phyloP scores from a whole-genome alignment of 1,284 basidiomycete species.

The Blastosporella zonata region DNA sequence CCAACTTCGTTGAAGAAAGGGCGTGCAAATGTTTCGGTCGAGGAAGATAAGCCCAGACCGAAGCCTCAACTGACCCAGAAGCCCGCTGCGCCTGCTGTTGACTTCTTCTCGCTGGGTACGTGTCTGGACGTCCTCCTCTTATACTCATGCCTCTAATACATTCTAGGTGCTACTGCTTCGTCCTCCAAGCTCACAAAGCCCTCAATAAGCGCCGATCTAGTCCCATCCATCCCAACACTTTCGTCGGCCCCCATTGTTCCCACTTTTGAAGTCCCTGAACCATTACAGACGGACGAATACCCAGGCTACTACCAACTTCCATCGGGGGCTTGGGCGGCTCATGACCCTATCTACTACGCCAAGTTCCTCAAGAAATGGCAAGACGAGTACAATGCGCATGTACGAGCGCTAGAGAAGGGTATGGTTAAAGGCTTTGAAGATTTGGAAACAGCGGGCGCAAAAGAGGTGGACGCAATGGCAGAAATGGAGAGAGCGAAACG shows the following conservation, averaged over 20 bases:
- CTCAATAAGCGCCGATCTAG: slow-evolving; percentile 18
- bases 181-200: slow-evolving; percentile 21
- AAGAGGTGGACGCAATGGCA: slow-evolving; percentile 63
- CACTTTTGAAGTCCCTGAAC: slow-evolving; percentile 73
- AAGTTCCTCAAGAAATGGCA: slow-evolving; percentile 73
- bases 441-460: slow-evolving; percentile 47
- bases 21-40: slow-evolving; percentile 57
- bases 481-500: slow-evolving; percentile 74
- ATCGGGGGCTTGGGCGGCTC: slow-evolving; percentile 74
- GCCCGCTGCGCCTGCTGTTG: slow-evolving; percentile 41
- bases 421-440: slow-evolving; percentile 64
- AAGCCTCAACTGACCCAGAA: slow-evolving; percentile 18
- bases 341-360: slow-evolving; percentile 76
- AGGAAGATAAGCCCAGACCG: slow-evolving; percentile 37
- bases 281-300: slow-evolving; percentile 73
- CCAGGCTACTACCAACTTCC: slow-evolving; percentile 88
- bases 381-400: slow-evolving; percentile 62
- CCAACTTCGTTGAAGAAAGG: slow-evolving; percentile 59
- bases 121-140: slow-evolving; percentile 3
- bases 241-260: slow-evolving; percentile 69
- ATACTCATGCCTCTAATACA: not conserved
- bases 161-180: slow-evolving; percentile 10
- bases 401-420: slow-evolving; percentile 68
- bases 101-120: slow-evolving; percentile 64
- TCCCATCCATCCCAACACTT: slow-evolving; percentile 27